Conservation (phyloP, 2,329 filamentous ascomycete species). For the Colletotrichum sp. region DNA sequence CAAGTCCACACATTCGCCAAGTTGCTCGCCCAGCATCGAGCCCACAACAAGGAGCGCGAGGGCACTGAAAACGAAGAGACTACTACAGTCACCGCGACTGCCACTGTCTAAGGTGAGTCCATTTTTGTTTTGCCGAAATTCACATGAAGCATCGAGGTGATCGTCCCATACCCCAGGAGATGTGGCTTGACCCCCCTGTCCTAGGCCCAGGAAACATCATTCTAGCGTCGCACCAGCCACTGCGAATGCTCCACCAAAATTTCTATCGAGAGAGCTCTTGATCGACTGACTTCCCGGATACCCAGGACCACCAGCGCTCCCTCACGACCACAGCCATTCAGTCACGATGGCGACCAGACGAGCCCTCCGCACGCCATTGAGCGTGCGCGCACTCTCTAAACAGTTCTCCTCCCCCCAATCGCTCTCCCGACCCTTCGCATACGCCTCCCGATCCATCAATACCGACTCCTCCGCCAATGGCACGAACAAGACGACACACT, state of each 20-base stretch:
- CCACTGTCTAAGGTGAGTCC: conserved; percentile 1
- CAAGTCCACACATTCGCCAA: conserved; percentile 33
- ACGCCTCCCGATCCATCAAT: conserved; percentile 29
- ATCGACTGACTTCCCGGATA: conserved; percentile 7
- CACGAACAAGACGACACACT: conserved; percentile 75
- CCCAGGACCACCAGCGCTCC: conserved; percentile 13
- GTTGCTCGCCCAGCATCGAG: background rate
- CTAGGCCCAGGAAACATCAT: background rate
- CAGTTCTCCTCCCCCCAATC: background rate
- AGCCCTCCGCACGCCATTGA: conserved; percentile 14
- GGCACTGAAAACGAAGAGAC: background rate
- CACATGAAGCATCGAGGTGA: background rate
- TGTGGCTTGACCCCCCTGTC: conserved; percentile 18
- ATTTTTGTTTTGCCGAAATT: background rate
- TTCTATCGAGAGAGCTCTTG: conserved; percentile 8
- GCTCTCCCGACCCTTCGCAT: conserved; percentile 29
- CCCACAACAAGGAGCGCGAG: background rate
- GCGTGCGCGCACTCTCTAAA: background rate
- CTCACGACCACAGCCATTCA: background rate
- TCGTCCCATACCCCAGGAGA: background rate
- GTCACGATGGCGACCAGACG: conserved; percentile 2
- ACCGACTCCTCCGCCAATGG: conserved; percentile 34
- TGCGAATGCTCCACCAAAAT: conserved; percentile 16
- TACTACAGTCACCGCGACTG: background rate
- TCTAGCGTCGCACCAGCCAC: conserved; percentile 15